Conservation (phyloP, 148 eudicot genomes). For the Polygonum aviculare region DNA sequence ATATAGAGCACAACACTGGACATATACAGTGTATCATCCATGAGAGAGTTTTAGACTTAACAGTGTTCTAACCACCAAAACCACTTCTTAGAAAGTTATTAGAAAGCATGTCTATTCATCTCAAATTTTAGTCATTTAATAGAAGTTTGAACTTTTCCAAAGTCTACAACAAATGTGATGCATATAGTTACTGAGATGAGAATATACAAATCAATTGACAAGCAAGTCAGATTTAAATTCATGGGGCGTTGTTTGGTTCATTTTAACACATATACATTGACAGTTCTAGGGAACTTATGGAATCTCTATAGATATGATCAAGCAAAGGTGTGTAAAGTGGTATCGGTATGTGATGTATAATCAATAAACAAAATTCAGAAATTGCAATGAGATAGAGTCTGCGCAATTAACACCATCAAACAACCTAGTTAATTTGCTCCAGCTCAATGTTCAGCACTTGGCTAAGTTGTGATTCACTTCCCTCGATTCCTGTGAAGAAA, state of each 20-base stretch:
- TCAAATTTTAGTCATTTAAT: not conserved
- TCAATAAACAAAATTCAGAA: slow-evolving; percentile 1
- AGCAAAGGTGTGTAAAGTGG: not conserved
- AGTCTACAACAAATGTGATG: not conserved
- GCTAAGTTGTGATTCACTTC: slow-evolving; percentile 67
- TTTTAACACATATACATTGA: not conserved
- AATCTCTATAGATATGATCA: not conserved
- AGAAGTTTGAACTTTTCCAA: not conserved
- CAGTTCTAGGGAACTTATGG: not conserved
- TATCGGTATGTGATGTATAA: too few species aligned
- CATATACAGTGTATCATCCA: too few species aligned
- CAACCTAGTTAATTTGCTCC: slow-evolving; percentile 83
- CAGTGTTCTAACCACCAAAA: not conserved
- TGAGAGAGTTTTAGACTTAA: too few species aligned
- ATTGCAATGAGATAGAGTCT: too few species aligned
- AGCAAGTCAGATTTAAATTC: not conserved
- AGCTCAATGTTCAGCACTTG: slow-evolving; percentile 76
- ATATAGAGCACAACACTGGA: not conserved
- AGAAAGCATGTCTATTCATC: too few species aligned
- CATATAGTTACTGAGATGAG: not conserved
- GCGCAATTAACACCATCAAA: not conserved
- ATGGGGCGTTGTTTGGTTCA: not conserved
- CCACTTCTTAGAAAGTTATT: not conserved
- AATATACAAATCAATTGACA: not conserved
- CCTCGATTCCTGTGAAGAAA: slow-evolving; percentile 67